A percentile compares a stretch with the other conserved stretches of the same genome.
These are phyloP conservation scores for Debaryomycetaceae sp. DNA, from an alignment of 1,139 yeast species.

Conservation along the genomic window DNA sequence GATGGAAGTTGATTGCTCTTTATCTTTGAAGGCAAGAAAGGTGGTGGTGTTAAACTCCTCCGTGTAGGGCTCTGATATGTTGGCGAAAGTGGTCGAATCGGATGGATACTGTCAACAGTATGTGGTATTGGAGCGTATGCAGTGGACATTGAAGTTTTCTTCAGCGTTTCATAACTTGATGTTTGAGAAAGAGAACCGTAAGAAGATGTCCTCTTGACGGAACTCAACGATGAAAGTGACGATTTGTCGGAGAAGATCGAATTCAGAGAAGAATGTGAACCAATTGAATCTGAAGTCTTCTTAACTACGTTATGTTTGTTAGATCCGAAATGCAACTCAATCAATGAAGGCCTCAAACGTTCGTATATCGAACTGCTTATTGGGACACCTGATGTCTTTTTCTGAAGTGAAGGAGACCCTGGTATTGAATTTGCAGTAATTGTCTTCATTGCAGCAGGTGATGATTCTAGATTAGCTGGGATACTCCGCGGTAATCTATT, in stretches of 20 bases:
- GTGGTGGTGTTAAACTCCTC: conserved; percentile 14
- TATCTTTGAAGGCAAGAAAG: conserved; percentile 5
- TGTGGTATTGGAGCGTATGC: conserved; percentile 20
- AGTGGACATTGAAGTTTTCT: conserved; percentile 19
- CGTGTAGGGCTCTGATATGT: conserved; percentile 2
- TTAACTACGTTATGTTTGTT: conserved; percentile 5
- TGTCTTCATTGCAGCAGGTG: conserved; percentile 3
- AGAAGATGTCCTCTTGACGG: conserved; percentile 25
- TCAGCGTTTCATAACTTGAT: conserved; percentile 8
- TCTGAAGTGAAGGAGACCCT: conserved; percentile 9
- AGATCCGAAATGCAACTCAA: conserved; percentile 32
- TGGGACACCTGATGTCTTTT: conserved; percentile 20
- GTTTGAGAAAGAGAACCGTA: conserved; percentile 17
- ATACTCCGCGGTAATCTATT: conserved; percentile 7
- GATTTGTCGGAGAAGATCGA: conserved; percentile 35
- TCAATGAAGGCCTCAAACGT: conserved; percentile 40
- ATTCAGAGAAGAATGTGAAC: conserved; percentile 28
- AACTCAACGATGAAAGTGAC: conserved; percentile 29
- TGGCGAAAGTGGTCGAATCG: conserved; percentile 8
- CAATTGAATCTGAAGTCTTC: conserved; percentile 22
- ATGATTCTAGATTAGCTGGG: conserved; percentile 4
- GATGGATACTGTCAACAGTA: neutral
- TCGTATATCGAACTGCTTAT: conserved; percentile 21
- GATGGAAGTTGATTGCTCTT: conserved; percentile 9
- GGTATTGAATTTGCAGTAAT: conserved; percentile 10